Evolutionary conservation across 306 rosid species (phyloP).

Genomic region (Quillaja saponaria): DNA sequence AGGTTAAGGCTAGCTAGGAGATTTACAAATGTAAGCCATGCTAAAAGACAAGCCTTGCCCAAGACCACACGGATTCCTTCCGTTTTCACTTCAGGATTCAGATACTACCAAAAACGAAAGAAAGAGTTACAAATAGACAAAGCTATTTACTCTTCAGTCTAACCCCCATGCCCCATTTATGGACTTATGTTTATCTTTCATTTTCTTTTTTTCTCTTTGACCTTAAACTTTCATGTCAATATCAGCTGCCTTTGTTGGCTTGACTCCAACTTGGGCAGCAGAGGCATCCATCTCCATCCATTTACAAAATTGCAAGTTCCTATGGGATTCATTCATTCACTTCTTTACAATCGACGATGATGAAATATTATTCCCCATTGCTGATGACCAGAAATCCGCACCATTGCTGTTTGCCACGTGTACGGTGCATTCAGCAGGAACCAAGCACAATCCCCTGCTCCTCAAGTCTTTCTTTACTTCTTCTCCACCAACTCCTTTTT

Average conservation of each 20-base stretch:
- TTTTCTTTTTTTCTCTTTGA: background rate
- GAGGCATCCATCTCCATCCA: constrained; percentile 21
- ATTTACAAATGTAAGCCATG: background rate
- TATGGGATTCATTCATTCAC: background rate
- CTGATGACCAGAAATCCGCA: constrained; percentile 93
- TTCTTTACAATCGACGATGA: constrained; percentile 27
- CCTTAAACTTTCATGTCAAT: background rate
- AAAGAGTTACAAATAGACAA: background rate
- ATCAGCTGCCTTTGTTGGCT: background rate
- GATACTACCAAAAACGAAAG: too few species aligned
- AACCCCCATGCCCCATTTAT: background rate
- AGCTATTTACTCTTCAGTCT: background rate
- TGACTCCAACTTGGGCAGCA: constrained; percentile 32
- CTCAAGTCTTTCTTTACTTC: constrained; percentile 41
- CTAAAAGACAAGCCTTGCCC: background rate
- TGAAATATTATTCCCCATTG: constrained; percentile 39
- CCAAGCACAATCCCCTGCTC: constrained; percentile 73
- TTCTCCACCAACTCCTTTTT: constrained; percentile 16
- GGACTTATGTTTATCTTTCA: too few species aligned
- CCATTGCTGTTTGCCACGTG: constrained; percentile 72
- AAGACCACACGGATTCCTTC: background rate
- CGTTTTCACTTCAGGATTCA: background rate
- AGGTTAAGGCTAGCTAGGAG: too few species aligned
- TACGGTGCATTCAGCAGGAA: constrained; percentile 67
- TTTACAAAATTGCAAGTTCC: constrained; percentile 25